A percentile compares a stretch with the other conserved stretches of the same genome.
phyloP scores from a whole-genome alignment of 257 asterid genomes.

The Solanum acaule region DNA sequence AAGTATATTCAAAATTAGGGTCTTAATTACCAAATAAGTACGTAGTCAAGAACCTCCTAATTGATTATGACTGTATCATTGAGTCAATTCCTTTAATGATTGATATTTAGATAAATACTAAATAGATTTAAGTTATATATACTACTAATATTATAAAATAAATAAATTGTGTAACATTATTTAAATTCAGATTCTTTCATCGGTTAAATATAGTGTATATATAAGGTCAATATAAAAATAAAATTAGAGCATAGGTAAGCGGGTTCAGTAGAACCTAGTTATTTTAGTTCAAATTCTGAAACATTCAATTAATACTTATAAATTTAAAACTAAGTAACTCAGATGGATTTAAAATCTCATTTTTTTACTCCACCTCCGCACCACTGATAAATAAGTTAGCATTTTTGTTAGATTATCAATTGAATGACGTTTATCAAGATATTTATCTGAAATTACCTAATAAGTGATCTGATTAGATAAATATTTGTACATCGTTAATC shows the following conservation, averaged over 20 bases:
- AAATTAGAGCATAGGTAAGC: neutral
- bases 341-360: neutral
- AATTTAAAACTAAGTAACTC: neutral
- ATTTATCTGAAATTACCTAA: neutral
- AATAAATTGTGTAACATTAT: neutral
- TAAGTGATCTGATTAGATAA: neutral
- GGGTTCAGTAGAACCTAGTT: neutral
- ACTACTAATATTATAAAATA: neutral
- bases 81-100: neutral
- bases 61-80: neutral
- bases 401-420: neutral
- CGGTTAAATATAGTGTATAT: neutral
- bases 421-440: neutral
- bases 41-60: neutral
- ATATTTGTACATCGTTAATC: neutral
- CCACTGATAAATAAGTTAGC: neutral
- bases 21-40: neutral
- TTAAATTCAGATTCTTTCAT: no score
- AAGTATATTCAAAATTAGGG: neutral
- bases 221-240: no score
- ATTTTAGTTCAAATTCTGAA: neutral
- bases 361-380: neutral
- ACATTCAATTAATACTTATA: neutral
- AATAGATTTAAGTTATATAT: neutral
- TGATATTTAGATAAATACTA: neutral